Percentiles rank a stretch among this genome's conserved stretches.
Evolutionary conservation across 306 rosid species (phyloP).

Genomic region (Lathyrus aphaca): DNA sequence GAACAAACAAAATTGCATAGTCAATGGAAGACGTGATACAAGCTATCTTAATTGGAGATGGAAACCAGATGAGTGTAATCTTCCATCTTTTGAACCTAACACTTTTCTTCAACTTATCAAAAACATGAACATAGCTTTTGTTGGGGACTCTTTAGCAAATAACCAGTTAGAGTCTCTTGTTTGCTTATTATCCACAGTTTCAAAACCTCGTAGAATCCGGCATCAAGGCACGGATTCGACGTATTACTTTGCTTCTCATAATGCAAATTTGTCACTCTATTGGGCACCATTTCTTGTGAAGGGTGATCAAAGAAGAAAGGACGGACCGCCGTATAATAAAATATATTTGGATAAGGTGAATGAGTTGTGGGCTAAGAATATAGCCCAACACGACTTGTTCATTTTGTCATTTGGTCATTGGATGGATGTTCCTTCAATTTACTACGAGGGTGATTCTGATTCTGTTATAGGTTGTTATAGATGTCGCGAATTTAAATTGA

Average conservation of each 20-base stretch:
- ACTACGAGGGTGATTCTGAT: background rate
- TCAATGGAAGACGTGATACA: constrained; percentile 63
- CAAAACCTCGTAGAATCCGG: background rate
- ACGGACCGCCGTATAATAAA: background rate
- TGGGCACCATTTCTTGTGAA: background rate
- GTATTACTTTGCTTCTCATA: background rate
- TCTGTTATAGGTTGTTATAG: background rate
- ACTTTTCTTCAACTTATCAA: constrained; percentile 45
- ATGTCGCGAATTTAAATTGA: background rate
- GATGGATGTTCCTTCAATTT: background rate
- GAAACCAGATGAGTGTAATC: constrained; percentile 60
- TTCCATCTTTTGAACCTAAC: constrained; percentile 68
- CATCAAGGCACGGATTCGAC: background rate
- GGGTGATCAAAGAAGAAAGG: background rate
- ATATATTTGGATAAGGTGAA: background rate
- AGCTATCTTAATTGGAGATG: constrained; percentile 68
- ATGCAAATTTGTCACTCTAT: background rate
- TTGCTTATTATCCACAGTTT: background rate
- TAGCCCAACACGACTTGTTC: background rate
- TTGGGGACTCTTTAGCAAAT: background rate
- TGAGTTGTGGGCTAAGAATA: background rate
- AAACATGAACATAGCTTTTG: constrained; percentile 3
- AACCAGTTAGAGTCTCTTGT: background rate
- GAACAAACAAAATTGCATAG: constrained; percentile 59
- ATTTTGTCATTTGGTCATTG: background rate